Base-by-base conservation (phyloP, 352 stramenopile species). In the Phytopythium oedochilum region DNA sequence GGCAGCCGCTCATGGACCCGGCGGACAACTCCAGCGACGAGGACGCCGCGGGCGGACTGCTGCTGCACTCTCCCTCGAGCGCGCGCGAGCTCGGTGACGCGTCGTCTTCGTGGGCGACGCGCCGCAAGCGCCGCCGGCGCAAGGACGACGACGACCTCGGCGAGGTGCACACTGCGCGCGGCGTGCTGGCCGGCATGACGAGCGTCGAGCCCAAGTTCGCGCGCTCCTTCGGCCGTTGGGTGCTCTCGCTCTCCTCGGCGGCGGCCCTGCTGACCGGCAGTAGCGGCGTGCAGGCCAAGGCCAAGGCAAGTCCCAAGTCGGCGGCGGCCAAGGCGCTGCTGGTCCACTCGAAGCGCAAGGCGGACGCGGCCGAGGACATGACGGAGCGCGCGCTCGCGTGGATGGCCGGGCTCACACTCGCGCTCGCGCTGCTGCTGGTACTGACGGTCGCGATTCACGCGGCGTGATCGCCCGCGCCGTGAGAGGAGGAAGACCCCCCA, bases 121-220 rank as follows among this genome's bases (percentile, higher is more conserved):
- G 65, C 8, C 38, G 66, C 42, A 74, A 72, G 45, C 59, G 65
- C 39, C 59, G 65, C 2, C 63, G 69, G 1, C 69, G 66, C 28
- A 78, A 78, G 57, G 69, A 78, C 3, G 69, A 78, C 22, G 66
- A 78, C 35, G 69, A 78, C 44, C 47, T 74, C 43, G 69, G 68
- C 28, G 66, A 78, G 43, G 58, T 74, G 7, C n/a, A 25, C n/a
- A 47, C 28, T 2, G 26, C 57, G n/a, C 52, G 50, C 36, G 39
- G 50, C 23, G 2, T 43, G 47, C 52, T 70, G 18, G n/a, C 47
- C 1, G 46, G 46, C n/a, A 31, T 53, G 31, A 28, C 70, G 18
- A 70, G 57, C 26, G 63, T 62, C 42, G 52, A 75, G 56, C 66
- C 66, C 25, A 60, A 71, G 49, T 23, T 78, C 18, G 47, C 73